Evolutionary conservation across 192 early-diverging fungal genomes (phyloP), one percentile per base, ranked within the genome.

Genomic region (Spizellomyces punctatus): DNA sequence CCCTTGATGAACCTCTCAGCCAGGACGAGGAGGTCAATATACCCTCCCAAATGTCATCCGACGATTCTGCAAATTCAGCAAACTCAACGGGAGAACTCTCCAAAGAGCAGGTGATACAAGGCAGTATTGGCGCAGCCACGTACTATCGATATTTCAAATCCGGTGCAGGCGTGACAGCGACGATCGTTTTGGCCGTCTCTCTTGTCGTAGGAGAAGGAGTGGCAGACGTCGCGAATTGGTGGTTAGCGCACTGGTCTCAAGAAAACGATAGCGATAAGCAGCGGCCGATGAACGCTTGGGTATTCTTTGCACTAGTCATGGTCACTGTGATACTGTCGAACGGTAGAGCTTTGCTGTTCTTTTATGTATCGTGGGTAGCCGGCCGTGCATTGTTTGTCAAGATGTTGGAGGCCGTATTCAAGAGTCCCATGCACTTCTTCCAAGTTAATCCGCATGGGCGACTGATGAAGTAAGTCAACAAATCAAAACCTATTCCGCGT

Each of bases 401-500:
- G 6, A 83, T 87, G 79, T 47, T 83, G 19, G 50, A 67, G 1
- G 17, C 56, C 6, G 79, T 90, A 4, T 76, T 90, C 58, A 46
- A 60, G 10, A 66, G 75, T 5, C 84, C 85, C 8, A 80, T 92
- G 72, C 65, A 69, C 12, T 90, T 89, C 65, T 92, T 94, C 67
- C 70, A 84, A 4, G 63, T 50, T 48, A 85, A 85, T 66, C 84
- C 90, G 0, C 84, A 88, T 6, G 93, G 92, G 10, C 76, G 85
- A 10, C 72, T 93, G 6, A 61, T 92, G 54, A 85, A 90, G 27
- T 36, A 36, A 36, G 27, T 36, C 27, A 36, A 36, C 69, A 58
- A 83, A 79, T 16, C 77, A 48, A 8, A 5, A 22, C 10, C 10
- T 12, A 10, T 22, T 45, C 36, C 19, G 19, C 16, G 36, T 66